Evolutionary conservation across 345 rosid species (phyloP), one percentile per base, ranked within the genome.

Genomic region (Trapa incisa): DNA sequence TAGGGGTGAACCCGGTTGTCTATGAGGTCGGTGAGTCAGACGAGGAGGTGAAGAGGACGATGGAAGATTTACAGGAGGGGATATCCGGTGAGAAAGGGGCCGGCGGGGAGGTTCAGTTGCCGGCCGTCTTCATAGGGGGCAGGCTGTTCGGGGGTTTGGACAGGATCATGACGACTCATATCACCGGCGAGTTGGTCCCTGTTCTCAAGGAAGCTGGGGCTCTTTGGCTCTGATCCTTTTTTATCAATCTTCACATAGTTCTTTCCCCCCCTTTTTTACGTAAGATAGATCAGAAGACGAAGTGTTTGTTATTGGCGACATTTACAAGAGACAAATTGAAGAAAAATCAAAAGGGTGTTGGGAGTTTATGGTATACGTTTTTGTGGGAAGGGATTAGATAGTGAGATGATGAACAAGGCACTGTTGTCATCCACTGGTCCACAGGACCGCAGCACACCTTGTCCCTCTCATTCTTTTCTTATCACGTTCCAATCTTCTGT

Each of bases 101-200:
- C 64, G 65, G 9, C 7, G 69, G 56, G 13, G 68, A 64, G 64
- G 76, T 88, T 54, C 91, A 85, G 72, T 77, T 94, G 33, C 99
- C 99, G 32, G 80, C 82, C 67, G 88, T 91, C 75, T 91, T 88
- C 57, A 86, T 94, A 54, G 99, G 99, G 39, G 99, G 99, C 1
- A 82, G 75, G 53, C 68, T 91, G 79, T 89, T 88, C 72, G 99
- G 99, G 6, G 97, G 99, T 22, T 69, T 93, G 80, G 98, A 93
- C 56, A 84, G 81, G 74, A 72, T 93, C n/a, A 93, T 93, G 98
- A 94, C 96, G 39, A 77, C 94, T 37, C 98, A 93, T 83, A 93
- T 93, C 13, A 79, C 83, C 32, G 98, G 98, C 33, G 97, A 93
- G 62, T 73, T 90, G 77, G 72, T 87, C 47, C 97, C 97, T 48